Base-by-base conservation (phyloP, 2,329 filamentous ascomycete species). In the Ophiognomonia clavigignenti-juglandacearum region DNA sequence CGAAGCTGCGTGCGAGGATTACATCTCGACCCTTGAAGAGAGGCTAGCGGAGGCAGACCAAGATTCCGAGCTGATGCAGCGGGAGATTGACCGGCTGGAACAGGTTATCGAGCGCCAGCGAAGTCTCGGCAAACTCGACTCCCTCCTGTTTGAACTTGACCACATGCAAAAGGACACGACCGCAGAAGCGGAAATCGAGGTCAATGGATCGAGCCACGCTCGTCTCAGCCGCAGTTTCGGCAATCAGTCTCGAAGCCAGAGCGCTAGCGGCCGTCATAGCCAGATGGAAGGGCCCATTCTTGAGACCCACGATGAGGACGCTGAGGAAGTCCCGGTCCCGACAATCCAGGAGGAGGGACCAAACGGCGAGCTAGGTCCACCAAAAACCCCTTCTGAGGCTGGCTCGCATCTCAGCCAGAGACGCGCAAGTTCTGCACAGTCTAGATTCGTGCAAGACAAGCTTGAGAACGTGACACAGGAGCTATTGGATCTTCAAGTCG, bases 1-100 rank as follows among this genome's bases (percentile, higher is more conserved):
- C 57, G 93, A 98, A 69, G 80, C 85, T 4, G 85, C 86, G 32
- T 90, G 85, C 56, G 93, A 98, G 64, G 93, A 97, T 55, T 98
- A 98, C 64, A 97, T 98, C 44, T 95, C 92, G 1, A 97, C 91
- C 0, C 73, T 98, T 10, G 93, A 98, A 63, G 93, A 97, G 68
- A 86, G 92, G 19, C 78, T 98, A 8, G 93, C 93, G 1, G 93
- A 98, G 66, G 86, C 92, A 3, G 93, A 98, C 59, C 92, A 97
- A 64, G 93, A 98, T 62, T 83, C 88, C 54, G 93, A 97, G 64
- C 72, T 96, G 51, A 96, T 98, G 92, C 90, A 96, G 64, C 88
- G 92, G 29, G 93, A 98, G 61, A 88, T 98, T 53, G 88, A 96
- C 59, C 83, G 92, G 27, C 75, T 98, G 11, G 93, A 97, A 66